A percentile compares a stretch with the other conserved stretches of the same genome.
Conservation (phyloP, 75 land plant species). For the Pinus taeda region DNA sequence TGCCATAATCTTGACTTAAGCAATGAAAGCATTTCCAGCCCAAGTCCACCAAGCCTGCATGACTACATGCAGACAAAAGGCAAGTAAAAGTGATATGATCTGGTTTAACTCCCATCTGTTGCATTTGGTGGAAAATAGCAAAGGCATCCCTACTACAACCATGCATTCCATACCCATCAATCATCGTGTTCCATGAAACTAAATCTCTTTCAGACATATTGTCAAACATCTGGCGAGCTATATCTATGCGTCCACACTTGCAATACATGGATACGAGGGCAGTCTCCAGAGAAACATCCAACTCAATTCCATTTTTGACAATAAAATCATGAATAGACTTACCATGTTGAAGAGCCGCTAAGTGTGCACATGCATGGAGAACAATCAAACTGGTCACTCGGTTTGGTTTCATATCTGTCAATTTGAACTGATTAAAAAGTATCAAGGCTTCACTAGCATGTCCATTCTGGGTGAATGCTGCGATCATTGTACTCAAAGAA, state of each 20-base stretch:
- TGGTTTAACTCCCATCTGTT: slow-evolving; percentile 28
- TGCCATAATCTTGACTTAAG: slow-evolving; percentile 26
- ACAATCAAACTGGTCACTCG: slow-evolving; percentile 46
- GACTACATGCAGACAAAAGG: slow-evolving; percentile 39
- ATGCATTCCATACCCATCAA: slow-evolving; percentile 43
- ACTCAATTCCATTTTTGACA: slow-evolving; percentile 23
- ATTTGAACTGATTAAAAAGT: slow-evolving; percentile 39
- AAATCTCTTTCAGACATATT: slow-evolving; percentile 36
- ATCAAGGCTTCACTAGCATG: slow-evolving; percentile 35
- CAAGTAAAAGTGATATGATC: slow-evolving; percentile 37
- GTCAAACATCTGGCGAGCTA: slow-evolving; percentile 47
- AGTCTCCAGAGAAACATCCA: slow-evolving; percentile 40
- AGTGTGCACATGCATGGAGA: slow-evolving; percentile 33
- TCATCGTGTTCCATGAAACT: slow-evolving; percentile 66
- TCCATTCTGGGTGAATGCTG: slow-evolving; percentile 60
- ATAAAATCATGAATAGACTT: slow-evolving; percentile 46
- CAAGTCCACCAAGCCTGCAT: slow-evolving; percentile 32
- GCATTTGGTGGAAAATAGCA: slow-evolving; percentile 28
- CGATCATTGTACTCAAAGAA: slow-evolving; percentile 67
- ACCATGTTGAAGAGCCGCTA: slow-evolving; percentile 49
- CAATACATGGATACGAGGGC: slow-evolving; percentile 66
- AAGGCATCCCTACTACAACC: slow-evolving; percentile 8
- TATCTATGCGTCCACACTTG: slow-evolving; percentile 54
- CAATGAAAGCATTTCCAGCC: slow-evolving; percentile 29
- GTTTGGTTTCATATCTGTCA: slow-evolving; percentile 23